These are phyloP conservation scores for Lindgomyces ingoldianus DNA, from an alignment of 495 filamentous ascomycete species.

Conservation along the genomic window DNA sequence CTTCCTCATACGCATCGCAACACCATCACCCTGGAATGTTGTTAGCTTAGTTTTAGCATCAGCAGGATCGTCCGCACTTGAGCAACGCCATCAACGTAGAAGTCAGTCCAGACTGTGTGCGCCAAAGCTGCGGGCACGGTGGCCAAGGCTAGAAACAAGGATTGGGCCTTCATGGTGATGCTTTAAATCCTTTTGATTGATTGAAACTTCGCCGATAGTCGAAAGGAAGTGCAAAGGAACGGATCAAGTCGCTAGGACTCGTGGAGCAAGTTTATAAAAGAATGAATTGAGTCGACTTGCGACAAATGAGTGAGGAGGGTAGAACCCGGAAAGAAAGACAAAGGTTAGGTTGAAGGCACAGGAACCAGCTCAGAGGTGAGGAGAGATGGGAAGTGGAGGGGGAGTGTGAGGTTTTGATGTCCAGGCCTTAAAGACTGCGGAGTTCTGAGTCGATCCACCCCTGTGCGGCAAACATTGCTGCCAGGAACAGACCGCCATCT, in stretches of 20 bases:
- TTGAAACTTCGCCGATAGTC: constrained; percentile 3
- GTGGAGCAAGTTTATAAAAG: constrained; percentile 14
- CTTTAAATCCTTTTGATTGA: neutral
- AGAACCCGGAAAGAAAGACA: constrained; percentile 29
- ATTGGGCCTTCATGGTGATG: constrained; percentile 28
- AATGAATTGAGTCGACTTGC: constrained; percentile 37
- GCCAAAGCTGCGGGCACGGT: constrained; percentile 44
- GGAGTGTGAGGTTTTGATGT: constrained; percentile 12
- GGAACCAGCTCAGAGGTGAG: constrained; percentile 18
- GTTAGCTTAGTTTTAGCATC: neutral
- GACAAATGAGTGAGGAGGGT: constrained; percentile 33
- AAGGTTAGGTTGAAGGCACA: constrained; percentile 31
- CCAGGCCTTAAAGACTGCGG: neutral
- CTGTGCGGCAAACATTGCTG: neutral
- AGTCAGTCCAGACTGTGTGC: constrained; percentile 68
- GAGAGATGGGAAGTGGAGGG: constrained; percentile 7
- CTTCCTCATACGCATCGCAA: constrained; percentile 67
- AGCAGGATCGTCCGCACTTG: constrained; percentile 18
- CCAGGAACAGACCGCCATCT: neutral
- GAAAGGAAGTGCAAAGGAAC: constrained; percentile 29
- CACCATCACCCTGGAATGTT: constrained; percentile 63
- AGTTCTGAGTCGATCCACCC: neutral
- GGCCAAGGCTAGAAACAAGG: constrained; percentile 31
- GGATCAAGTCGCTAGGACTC: constrained; percentile 30
- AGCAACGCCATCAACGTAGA: constrained; percentile 61